These are phyloP conservation scores for Mollisiaceae sp. DNA, from an alignment of 2,329 filamentous ascomycete genomes.

Conservation along the genomic window DNA sequence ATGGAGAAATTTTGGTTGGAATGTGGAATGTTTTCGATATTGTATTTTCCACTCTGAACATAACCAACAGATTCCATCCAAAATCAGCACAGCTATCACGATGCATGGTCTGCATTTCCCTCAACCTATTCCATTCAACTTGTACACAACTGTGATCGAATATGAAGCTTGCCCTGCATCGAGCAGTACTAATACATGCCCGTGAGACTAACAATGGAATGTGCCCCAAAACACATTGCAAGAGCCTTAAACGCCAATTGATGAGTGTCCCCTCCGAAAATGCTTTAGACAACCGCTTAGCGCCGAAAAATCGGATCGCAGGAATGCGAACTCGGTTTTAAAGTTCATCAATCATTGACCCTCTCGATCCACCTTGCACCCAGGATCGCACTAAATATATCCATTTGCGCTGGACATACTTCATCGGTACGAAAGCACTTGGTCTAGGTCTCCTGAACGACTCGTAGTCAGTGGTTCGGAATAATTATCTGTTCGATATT, in stretches of 20 bases:
- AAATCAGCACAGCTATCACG: not conserved
- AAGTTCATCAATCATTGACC: not conserved
- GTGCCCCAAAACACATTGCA: constrained; percentile 8
- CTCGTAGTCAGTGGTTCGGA: not conserved
- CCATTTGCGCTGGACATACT: not conserved
- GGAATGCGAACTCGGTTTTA: not conserved
- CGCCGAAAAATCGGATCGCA: constrained; percentile 16
- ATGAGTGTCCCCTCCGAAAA: constrained; percentile 4
- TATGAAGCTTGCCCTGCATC: not conserved
- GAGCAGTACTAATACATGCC: constrained; percentile 17
- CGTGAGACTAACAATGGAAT: constrained; percentile 11
- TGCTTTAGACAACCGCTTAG: constrained; percentile 8
- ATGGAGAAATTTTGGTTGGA: constrained; percentile 23
- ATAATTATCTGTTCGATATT: not conserved
- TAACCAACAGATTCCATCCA: not conserved
- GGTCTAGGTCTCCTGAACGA: not conserved
- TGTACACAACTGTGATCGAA: not conserved
- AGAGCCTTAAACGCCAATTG: constrained; percentile 6
- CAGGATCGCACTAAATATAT: not conserved
- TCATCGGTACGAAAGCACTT: not conserved
- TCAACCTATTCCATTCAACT: not conserved
- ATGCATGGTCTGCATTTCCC: not conserved
- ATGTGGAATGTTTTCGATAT: constrained; percentile 6
- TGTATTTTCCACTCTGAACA: not conserved
- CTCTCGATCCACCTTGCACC: not conserved